Percentiles rank a stretch among this genome's conserved stretches.
Conservation (phyloP, 768 basidiomycete species). For the Lentinula sp. region DNA sequence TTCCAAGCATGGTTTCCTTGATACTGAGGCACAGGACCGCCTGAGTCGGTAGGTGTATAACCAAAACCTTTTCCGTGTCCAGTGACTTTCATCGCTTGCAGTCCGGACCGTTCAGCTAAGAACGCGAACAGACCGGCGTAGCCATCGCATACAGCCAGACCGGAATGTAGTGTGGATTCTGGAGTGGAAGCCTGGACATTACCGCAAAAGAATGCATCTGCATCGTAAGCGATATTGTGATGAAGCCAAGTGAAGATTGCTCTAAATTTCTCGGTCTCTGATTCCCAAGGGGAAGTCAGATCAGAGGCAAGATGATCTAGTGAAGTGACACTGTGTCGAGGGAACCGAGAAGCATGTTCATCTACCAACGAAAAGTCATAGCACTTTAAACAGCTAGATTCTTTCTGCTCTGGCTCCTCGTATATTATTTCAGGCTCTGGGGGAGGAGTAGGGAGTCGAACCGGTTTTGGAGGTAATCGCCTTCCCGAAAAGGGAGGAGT, state of each 20-base stretch:
- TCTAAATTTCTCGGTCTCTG: constrained; percentile 38
- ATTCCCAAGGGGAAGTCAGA: constrained; percentile 33
- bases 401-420: constrained; percentile 8
- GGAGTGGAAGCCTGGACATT: constrained; percentile 30
- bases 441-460: constrained; percentile 23
- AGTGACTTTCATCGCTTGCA: constrained; percentile 33
- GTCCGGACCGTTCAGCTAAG: constrained; percentile 31
- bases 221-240: constrained; percentile 38
- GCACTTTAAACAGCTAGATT: constrained; percentile 32
- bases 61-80: constrained; percentile 45
- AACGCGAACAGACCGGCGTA: constrained; percentile 38
- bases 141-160: constrained; percentile 44
- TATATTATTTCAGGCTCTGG: constrained; percentile 17
- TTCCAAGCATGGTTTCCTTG: constrained; percentile 44
- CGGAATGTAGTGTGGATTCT: constrained; percentile 31
- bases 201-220: constrained; percentile 36
- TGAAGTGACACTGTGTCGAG: constrained; percentile 31
- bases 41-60: constrained; percentile 25
- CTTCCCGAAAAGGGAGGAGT: constrained; percentile 14
- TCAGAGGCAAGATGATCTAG: constrained; percentile 32
- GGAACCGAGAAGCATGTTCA: constrained; percentile 36
- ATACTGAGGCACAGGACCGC: constrained; percentile 28
- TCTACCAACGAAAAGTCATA: constrained; percentile 37
- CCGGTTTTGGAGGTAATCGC: constrained; percentile 25
- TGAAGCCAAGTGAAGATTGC: constrained; percentile 44